phyloP scores from a whole-genome alignment of 805 yeast genomes.

The Yamadazyma phyllophila region DNA sequence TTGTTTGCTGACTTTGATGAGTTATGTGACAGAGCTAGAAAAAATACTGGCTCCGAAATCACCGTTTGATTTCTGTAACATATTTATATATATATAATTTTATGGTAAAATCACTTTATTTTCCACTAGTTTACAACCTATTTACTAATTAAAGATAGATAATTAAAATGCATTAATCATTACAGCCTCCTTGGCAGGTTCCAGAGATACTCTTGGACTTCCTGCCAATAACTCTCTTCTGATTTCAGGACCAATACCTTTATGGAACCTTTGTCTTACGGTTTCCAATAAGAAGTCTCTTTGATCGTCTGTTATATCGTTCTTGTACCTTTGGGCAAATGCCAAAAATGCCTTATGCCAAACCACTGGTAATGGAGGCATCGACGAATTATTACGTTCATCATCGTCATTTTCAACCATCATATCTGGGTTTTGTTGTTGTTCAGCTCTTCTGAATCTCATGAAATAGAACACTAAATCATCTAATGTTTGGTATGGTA shows the following conservation, averaged over 20 bases:
- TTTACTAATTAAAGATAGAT: background rate
- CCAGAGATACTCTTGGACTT: conserved; percentile 50
- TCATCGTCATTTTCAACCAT: conserved; percentile 34
- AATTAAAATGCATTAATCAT: conserved; percentile 39
- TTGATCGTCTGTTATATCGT: conserved; percentile 98
- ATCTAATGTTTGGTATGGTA: conserved; percentile 95
- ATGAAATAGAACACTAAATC: conserved; percentile 91
- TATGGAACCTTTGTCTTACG: conserved; percentile 85
- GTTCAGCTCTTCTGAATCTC: conserved; percentile 68
- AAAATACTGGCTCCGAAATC: conserved; percentile 24
- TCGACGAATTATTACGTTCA: conserved; percentile 5
- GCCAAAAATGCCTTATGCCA: conserved; percentile 97
- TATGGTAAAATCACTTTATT: background rate
- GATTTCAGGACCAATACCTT: conserved; percentile 87
- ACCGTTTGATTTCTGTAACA: background rate
- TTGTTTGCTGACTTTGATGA: conserved; percentile 35
- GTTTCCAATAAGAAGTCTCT: conserved; percentile 91
- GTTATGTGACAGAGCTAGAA: conserved; percentile 38
- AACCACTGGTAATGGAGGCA: conserved; percentile 80
- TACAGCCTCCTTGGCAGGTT: conserved; percentile 28
- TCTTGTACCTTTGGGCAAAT: conserved; percentile 94
- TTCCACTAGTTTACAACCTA: conserved; percentile 1
- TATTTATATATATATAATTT: background rate
- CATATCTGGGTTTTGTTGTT: conserved; percentile 21
- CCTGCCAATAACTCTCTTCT: conserved; percentile 93